Base-by-base conservation (phyloP, 768 basidiomycete genomes). In the Pleurotus ostreatus region DNA sequence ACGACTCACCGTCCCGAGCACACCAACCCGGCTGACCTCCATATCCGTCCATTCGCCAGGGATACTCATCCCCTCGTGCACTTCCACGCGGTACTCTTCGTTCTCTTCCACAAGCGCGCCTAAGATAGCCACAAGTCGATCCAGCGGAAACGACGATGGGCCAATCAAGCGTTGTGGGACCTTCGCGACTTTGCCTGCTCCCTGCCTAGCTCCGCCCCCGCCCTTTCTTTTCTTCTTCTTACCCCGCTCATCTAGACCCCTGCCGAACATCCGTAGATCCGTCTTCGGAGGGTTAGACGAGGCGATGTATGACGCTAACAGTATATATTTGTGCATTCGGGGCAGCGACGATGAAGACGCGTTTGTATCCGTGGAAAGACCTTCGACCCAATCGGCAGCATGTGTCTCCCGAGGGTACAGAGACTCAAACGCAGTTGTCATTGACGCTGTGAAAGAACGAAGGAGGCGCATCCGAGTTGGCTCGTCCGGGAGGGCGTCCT, bases 281-380 rank as follows among this genome's bases (percentile, higher is more conserved):
- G 84, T 85, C 63, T 84, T 87, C 0, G 85, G 69, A 2, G 94
- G 93, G 63, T 96, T 97, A 41, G 86, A 88, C 41, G 91, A 92
- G 4, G 92, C 91, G 40, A 94, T 70, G 64, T 86, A 96, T 1
- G 86, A 81, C 0, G 90, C 88, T 3, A 94, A 68, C 4, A 94
- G 71, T 20, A 94, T 75, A 62, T 84, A 93, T 63, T 88, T 88
- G 18, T 84, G 83, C 77, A 89, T 81, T 3, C 80, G 78, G 1
- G 87, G 85, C 37, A 88, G 72, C 16, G 73, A 68, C 3, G 66
- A 53, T 6, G 15, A 13, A 22, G 38, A 15, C 20, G n/a, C 16
- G 7, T 53, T 18, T 20, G 51, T 53, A 20, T 5, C 39, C n/a
- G 16, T 9, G 13, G 51, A 9, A 34, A 34, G 30, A 34, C 30